Percentiles rank a stretch among this genome's conserved stretches.
Conservation (phyloP, 805 yeast genomes). For the Lipomyces yamanashiensis region DNA sequence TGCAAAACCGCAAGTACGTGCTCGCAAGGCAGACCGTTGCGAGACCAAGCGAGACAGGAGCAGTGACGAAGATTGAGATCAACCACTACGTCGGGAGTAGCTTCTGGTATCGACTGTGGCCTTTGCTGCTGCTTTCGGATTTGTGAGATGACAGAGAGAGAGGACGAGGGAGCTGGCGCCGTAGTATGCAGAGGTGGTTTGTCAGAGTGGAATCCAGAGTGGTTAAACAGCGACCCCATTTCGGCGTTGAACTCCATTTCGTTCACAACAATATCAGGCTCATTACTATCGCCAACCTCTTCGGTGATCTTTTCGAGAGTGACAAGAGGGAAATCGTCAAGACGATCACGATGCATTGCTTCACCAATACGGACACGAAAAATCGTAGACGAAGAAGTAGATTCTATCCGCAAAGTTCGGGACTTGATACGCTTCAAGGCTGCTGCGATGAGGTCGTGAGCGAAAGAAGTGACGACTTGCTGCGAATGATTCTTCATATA, state of each 20-base stretch:
- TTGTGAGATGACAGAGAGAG: neutral
- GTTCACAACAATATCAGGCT: neutral
- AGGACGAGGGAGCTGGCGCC: neutral
- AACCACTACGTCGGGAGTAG: neutral
- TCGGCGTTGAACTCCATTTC: conserved; percentile 1
- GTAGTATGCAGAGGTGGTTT: neutral
- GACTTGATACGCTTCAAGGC: neutral
- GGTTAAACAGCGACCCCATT: neutral
- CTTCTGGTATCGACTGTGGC: neutral
- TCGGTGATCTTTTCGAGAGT: neutral
- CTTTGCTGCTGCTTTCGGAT: neutral
- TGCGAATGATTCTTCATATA: conserved; percentile 1
- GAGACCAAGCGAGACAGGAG: conserved; percentile 20
- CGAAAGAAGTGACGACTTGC: neutral
- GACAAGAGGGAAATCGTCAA: neutral
- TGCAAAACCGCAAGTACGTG: conserved; percentile 19
- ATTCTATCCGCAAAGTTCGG: neutral
- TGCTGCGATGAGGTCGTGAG: neutral
- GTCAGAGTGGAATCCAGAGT: neutral
- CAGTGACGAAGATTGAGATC: conserved; percentile 20
- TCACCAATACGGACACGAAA: conserved; percentile 10
- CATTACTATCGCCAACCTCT: neutral
- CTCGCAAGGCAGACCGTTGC: conserved; percentile 17
- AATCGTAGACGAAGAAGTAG: conserved; percentile 3
- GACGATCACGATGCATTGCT: neutral